Evolutionary conservation across 1,284 basidiomycete species (phyloP).

Genomic region (Ustilago crameri): DNA sequence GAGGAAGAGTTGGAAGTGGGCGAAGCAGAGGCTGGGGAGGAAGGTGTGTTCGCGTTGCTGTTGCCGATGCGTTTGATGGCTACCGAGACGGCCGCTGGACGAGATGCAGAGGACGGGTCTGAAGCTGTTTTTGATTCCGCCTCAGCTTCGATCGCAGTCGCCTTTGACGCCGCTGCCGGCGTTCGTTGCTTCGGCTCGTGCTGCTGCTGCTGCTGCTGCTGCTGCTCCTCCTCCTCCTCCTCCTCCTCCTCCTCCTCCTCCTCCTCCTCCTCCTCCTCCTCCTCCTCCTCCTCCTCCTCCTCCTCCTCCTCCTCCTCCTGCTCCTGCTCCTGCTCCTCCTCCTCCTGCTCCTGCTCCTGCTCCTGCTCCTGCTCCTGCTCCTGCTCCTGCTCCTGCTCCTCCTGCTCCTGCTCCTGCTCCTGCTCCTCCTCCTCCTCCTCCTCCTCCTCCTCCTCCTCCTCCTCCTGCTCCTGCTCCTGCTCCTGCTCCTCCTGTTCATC

Average conservation of each 20-base stretch:
- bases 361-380: no score
- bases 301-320: neutral
- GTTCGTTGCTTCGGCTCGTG: no score
- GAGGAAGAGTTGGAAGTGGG: constrained; percentile 2
- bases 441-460: no score
- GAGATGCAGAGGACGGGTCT: neutral
- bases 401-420: no score
- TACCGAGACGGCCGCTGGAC: constrained; percentile 11
- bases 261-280: constrained; percentile 2
- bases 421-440: no score
- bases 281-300: constrained; percentile 2
- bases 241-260: neutral
- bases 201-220: no score
- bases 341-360: constrained; percentile 5
- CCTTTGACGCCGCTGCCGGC: neutral
- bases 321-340: constrained; percentile 2
- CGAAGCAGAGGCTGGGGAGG: constrained; percentile 1
- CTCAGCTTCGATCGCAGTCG: neutral
- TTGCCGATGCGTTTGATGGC: constrained; percentile 26
- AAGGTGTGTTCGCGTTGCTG: neutral
- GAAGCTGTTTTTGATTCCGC: neutral
- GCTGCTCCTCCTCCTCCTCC: no score
- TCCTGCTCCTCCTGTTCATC: neutral
- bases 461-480: constrained; percentile 1
- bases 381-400: no score